Base-by-base conservation (phyloP, 192 early-diverging fungal genomes). In the Podila horticola region DNA sequence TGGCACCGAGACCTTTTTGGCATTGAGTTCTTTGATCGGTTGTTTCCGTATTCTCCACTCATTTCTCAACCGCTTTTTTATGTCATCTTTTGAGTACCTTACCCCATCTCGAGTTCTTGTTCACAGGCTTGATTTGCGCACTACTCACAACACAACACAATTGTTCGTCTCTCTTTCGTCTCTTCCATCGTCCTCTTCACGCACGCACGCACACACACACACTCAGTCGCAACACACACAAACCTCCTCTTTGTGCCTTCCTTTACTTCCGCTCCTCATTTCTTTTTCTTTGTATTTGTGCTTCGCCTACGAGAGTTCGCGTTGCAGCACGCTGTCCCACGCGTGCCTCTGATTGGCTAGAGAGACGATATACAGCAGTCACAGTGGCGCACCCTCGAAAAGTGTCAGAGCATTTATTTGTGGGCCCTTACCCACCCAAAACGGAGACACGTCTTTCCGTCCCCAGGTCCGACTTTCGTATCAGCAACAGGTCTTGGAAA, bases 281-380 rank as follows among this genome's bases (percentile, higher is more conserved):
- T 55, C 24, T 11, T 55, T 55, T 55, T 55, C n/a, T 55, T 4
- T n/a, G 20, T 55, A 17, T 55, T 12, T 22, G 52, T 55, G n/a
- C 52, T n/a, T 55, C 24, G 52, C 52, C 52, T 55, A 55, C 52
- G 52, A 55, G 24, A 26, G 52, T 24, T n/a, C 52, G 52, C 52
- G 52, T 55, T 55, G 22, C 52, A 26, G 52, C 52, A 55, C 52
- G 52, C 20, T 26, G n/a, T 55, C 24, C 52, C 6, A 55, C 24
- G 52, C 52, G n/a, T 5, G 4, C 13, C 19, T 24, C 10, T 55
- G 52, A 55, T 55, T 55, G 52, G 52, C 52, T 55, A 11, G 1
- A n/a, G 13, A 4, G 0, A 55, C 8, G 52, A 26, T 24, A 55
- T n/a, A 2, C 2, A 55, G 52, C 52, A 55, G 52, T 55, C 52